phyloP scores from a whole-genome alignment of 2,329 filamentous ascomycete species.

The Trichoderma citrinoviride region DNA sequence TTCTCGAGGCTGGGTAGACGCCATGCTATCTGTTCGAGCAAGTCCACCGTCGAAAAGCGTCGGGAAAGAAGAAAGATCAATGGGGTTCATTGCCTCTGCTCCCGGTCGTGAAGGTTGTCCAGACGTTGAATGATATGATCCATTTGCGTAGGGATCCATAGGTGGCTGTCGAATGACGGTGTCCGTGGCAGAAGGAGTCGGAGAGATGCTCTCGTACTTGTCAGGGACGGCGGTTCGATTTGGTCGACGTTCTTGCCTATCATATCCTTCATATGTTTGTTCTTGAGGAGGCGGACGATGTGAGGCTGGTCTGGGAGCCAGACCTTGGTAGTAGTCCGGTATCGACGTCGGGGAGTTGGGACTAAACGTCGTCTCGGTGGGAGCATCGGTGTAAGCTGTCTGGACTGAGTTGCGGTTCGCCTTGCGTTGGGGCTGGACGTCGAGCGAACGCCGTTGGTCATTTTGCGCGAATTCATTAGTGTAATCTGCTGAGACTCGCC shows the following conservation, averaged over 20 bases:
- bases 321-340: slow-evolving; percentile 49
- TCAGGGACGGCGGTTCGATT: slow-evolving; percentile 31
- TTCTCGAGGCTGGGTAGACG: slow-evolving; percentile 36
- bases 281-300: slow-evolving; percentile 48
- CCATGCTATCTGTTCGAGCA: slow-evolving; percentile 28
- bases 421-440: slow-evolving; percentile 43
- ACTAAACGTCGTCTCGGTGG: slow-evolving; percentile 58
- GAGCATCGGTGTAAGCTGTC: slow-evolving; percentile 54
- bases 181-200: slow-evolving; percentile 56
- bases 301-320: slow-evolving; percentile 60
- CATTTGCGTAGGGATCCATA: slow-evolving; percentile 44
- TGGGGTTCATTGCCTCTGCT: slow-evolving; percentile 28
- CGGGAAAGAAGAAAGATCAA: not conserved
- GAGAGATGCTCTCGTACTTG: slow-evolving; percentile 36
- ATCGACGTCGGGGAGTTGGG: slow-evolving; percentile 56
- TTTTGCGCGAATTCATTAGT: slow-evolving; percentile 31
- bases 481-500: slow-evolving; percentile 36
- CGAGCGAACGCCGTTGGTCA: slow-evolving; percentile 35
- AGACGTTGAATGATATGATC: slow-evolving; percentile 24
- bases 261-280: slow-evolving; percentile 36
- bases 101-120: slow-evolving; percentile 1
- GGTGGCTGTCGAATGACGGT: slow-evolving; percentile 56
- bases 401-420: slow-evolving; percentile 54
- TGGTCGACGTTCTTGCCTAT: slow-evolving; percentile 17
- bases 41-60: slow-evolving; percentile 27